Evolutionary conservation across 2,329 filamentous ascomycete species (phyloP).

Genomic region (Didymella exigua): DNA sequence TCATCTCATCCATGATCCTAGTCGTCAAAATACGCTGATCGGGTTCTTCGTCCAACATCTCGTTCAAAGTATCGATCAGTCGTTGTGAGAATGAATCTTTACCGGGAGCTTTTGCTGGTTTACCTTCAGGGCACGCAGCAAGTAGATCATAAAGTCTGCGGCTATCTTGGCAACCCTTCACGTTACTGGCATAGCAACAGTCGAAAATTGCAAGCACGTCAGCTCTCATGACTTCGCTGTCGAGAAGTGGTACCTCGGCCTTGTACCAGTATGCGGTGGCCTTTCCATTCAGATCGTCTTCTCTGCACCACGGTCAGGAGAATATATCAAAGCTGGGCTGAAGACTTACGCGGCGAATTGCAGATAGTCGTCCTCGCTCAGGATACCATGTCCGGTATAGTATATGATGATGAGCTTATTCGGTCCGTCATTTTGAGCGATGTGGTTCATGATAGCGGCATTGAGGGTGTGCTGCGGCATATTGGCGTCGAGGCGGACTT

Average conservation of each 20-base stretch:
- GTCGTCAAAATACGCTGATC: conserved; percentile 11
- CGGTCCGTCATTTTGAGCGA: conserved; percentile 22
- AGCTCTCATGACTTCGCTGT: conserved; percentile 5
- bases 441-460: conserved; percentile 21
- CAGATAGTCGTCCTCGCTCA: conserved; percentile 4
- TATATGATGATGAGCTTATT: conserved; percentile 39
- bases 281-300: neutral
- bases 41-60: neutral
- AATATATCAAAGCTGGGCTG: no score
- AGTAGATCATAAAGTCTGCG: conserved; percentile 12
- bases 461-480: conserved; percentile 14
- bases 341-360: conserved; percentile 26
- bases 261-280: conserved; percentile 21
- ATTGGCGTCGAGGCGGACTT: neutral
- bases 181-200: conserved; percentile 37
- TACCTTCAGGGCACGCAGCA: conserved; percentile 1
- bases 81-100: conserved; percentile 5
- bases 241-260: conserved; percentile 23
- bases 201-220: conserved; percentile 42
- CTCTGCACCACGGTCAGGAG: no score
- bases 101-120: neutral
- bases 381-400: conserved; percentile 39
- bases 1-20: conserved; percentile 20
- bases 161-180: conserved; percentile 17
- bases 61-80: neutral